phyloP scores from a whole-genome alignment of 2,329 filamentous ascomycete genomes.

The Microsporum audouinii region DNA sequence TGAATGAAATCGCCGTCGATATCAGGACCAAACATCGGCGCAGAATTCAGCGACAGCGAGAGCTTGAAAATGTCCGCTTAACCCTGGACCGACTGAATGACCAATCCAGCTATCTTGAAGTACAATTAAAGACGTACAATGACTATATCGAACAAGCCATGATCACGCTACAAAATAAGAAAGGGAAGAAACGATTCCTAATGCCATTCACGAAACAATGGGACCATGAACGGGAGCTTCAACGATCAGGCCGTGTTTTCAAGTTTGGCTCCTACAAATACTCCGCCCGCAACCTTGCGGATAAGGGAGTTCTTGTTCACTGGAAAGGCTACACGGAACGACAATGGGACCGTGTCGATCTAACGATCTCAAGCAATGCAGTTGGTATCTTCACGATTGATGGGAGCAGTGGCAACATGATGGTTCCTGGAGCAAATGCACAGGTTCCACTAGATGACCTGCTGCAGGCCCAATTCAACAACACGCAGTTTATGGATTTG shows the following conservation, averaged over 20 bases:
- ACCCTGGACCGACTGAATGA: conserved; percentile 39
- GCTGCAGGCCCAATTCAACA: conserved; percentile 92
- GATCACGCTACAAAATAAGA: conserved; percentile 92
- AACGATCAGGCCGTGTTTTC: conserved; percentile 81
- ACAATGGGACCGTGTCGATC: conserved; percentile 83
- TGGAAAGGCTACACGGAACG: conserved; percentile 74
- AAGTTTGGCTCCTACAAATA: conserved; percentile 99
- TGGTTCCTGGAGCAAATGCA: conserved; percentile 77
- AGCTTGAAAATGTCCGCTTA: conserved; percentile 55
- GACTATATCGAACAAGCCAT: conserved; percentile 99
- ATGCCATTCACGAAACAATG: conserved; percentile 97
- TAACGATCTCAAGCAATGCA: conserved; percentile 88
- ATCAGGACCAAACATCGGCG: conserved; percentile 95
- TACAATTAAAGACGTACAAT: conserved; percentile 94
- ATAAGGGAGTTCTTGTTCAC: conserved; percentile 88
- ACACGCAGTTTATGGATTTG: conserved; percentile 88
- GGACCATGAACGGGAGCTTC: conserved; percentile 93
- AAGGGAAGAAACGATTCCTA: conserved; percentile 86
- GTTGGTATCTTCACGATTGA: conserved; percentile 91
- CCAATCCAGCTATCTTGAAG: conserved; percentile 80
- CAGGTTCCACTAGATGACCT: conserved; percentile 84
- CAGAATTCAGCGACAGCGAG: conserved; percentile 78
- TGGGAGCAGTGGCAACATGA: conserved; percentile 80
- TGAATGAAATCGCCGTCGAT: conserved; percentile 92
- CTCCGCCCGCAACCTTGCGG: conserved; percentile 72